phyloP scores from a whole-genome alignment of 2,329 filamentous ascomycete species.

The Reticulascus tulasneorum region DNA sequence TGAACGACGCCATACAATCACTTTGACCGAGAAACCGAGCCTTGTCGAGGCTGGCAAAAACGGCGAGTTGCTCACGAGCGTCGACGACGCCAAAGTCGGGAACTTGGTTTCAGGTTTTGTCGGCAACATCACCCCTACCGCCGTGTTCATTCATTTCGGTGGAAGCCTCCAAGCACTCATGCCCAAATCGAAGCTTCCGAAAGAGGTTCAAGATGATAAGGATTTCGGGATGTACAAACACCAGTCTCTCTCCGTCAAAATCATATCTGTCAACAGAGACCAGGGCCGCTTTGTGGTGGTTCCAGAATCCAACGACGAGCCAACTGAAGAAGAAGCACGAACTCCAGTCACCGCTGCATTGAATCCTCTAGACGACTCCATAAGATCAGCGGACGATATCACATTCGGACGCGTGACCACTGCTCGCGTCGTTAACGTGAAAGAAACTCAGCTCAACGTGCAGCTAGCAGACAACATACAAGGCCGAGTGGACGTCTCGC shows the following conservation, averaged over 20 bases:
- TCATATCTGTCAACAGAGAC: constrained; percentile 68
- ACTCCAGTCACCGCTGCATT: constrained; percentile 22
- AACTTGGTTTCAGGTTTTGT: constrained; percentile 73
- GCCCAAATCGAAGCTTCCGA: constrained; percentile 71
- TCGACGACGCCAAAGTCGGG: constrained; percentile 69
- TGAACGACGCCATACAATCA: constrained; percentile 69
- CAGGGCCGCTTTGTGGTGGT: constrained; percentile 63
- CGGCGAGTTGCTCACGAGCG: constrained; percentile 64
- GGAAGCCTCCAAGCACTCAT: constrained; percentile 73
- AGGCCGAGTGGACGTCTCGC: constrained; percentile 89
- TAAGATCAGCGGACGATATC: constrained; percentile 68
- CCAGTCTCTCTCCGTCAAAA: constrained; percentile 69
- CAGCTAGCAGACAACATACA: constrained; percentile 81
- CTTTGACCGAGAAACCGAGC: constrained; percentile 78
- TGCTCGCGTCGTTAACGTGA: constrained; percentile 77
- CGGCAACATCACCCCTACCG: constrained; percentile 75
- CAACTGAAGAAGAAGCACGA: constrained; percentile 20
- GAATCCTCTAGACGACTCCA: constrained; percentile 56
- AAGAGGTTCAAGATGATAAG: constrained; percentile 62
- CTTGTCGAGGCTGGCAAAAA: constrained; percentile 72
- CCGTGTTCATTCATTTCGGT: constrained; percentile 85
- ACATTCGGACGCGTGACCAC: constrained; percentile 68
- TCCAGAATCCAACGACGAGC: constrained; percentile 41
- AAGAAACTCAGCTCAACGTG: constrained; percentile 90
- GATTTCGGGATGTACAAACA: constrained; percentile 76